Base-by-base conservation (phyloP, 306 rosid genomes). In the Sesbania bispinosa region DNA sequence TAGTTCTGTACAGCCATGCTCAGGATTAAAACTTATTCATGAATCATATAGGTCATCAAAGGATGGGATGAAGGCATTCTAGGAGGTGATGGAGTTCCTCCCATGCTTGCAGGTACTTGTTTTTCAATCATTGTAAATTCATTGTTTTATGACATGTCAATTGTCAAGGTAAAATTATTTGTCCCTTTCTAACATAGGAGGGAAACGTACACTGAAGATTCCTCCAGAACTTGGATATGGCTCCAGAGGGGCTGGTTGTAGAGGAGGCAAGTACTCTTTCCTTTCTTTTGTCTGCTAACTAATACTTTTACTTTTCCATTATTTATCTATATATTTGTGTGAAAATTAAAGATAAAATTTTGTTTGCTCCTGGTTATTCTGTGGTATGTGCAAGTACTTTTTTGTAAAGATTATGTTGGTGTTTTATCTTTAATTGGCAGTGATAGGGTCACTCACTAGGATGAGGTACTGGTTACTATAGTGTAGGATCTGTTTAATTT, bases 31-130 rank as follows among this genome's bases (percentile, higher is more conserved):
- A 19, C 23, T 19, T 69, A 35, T 43, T 57, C 46, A 42, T 66
- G 64, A 72, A 38, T 47, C 35, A 67, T 30, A n/a, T 42, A 88
- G 98, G 98, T 93, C 30, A 93, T 93, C 79, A 90, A 90, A 86
- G 98, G 98, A 69, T 93, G 98, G 98, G 97, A 90, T 80, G 89
- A 83, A 77, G 98, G 97, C 18, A 93, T 93, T 71, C 64, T 90
- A 53, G 98, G 98, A 57, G 94, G 87, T 19, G 96, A 87, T 71
- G 98, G 97, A 78, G 62, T 93, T 66, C 98, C 98, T 63, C 96
- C 98, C 1, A 93, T 93, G 98, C 96, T 93, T 82, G 81, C 94
- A 42, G 98, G 98, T 90, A 79, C 48, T 9, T 10, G 4, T 45
- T 63, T 43, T 36, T 36, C 33, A 62, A 36, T 42, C 48, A 54